These are phyloP conservation scores for Juncus inflexus DNA, from an alignment of 176 grass and related monocot genomes.

Conservation along the genomic window DNA sequence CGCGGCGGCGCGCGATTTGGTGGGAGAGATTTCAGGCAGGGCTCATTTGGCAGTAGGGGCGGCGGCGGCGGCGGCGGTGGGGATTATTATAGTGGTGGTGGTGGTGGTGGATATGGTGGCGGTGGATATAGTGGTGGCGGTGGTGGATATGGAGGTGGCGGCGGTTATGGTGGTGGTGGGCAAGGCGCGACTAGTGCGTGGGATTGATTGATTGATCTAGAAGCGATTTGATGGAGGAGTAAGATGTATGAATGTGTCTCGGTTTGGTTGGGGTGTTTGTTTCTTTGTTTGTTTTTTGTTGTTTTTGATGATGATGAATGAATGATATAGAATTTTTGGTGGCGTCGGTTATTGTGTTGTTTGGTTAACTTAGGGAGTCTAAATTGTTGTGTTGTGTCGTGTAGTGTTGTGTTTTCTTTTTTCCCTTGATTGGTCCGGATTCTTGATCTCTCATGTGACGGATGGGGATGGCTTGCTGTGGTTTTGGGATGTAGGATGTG, in stretches of 20 bases:
- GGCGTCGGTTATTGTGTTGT: conserved; percentile 12
- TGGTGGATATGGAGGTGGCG: conserved; percentile 24
- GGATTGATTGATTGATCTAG: conserved; percentile 39
- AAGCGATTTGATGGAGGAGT: neutral
- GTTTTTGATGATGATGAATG: conserved; percentile 12
- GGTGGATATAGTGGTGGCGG: conserved; percentile 40
- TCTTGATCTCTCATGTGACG: conserved; percentile 17
- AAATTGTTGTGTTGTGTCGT: conserved; percentile 18
- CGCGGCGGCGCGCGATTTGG: conserved; percentile 63
- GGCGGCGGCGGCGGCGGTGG: conserved; percentile 39
- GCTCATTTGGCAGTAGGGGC: conserved; percentile 39
- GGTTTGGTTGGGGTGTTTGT: too few species aligned
- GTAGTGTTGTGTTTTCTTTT: conserved; percentile 11
- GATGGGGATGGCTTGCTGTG: conserved; percentile 19
- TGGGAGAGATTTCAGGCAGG: conserved; percentile 64
- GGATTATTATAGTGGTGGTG: conserved; percentile 24
- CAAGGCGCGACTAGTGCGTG: conserved; percentile 62
- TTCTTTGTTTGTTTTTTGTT: conserved; percentile 15
- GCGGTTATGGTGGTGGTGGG: conserved; percentile 36
- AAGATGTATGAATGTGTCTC: conserved; percentile 3
- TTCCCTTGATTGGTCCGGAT: conserved; percentile 2
- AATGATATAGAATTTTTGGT: conserved; percentile 31
- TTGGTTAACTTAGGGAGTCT: neutral
- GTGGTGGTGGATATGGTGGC: conserved; percentile 11
- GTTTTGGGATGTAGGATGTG: conserved; percentile 19